A percentile compares a stretch with the other conserved stretches of the same genome.
phyloP scores from a whole-genome alignment of 768 basidiomycete species.

The Dentipellis fragilis region DNA sequence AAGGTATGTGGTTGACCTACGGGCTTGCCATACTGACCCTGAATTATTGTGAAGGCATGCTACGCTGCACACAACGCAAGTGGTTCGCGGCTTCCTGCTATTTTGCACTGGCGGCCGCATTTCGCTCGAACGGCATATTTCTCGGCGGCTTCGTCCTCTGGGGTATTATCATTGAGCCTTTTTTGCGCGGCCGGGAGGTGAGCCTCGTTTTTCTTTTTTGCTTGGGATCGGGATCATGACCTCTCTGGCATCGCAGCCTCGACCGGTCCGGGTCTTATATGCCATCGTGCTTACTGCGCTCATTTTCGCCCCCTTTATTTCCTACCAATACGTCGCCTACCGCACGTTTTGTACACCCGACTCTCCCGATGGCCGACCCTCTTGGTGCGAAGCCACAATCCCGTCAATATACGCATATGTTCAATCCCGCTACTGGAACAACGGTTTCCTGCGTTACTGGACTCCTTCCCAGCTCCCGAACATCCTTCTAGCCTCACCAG shows the following conservation, averaged over 20 bases:
- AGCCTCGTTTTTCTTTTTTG: not conserved
- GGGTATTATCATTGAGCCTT: constrained; percentile 52
- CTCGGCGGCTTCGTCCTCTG: constrained; percentile 73
- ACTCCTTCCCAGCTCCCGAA: constrained; percentile 76
- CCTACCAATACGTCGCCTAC: constrained; percentile 65
- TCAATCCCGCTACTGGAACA: constrained; percentile 78
- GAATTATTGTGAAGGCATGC: constrained; percentile 37
- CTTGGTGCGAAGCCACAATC: constrained; percentile 55
- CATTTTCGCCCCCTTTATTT: constrained; percentile 54
- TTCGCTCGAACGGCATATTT: constrained; percentile 73
- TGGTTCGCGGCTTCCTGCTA: constrained; percentile 48
- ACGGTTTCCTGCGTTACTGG: constrained; percentile 85
- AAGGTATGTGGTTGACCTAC: constrained; percentile 30
- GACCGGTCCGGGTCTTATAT: constrained; percentile 22
- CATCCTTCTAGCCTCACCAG: constrained; percentile 69
- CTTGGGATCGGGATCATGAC: constrained; percentile 1
- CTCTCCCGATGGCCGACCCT: constrained; percentile 18
- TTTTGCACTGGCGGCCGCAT: constrained; percentile 54
- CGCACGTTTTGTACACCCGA: constrained; percentile 44
- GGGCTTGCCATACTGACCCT: not conserved
- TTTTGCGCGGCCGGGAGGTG: constrained; percentile 22
- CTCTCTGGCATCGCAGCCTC: constrained; percentile 21
- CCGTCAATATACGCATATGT: constrained; percentile 78
- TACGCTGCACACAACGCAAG: constrained; percentile 35
- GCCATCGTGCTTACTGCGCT: constrained; percentile 34